Evolutionary conservation across 331 rosid genomes (phyloP), one percentile per base, ranked within the genome.

Genomic region (Dryas integrifolia): DNA sequence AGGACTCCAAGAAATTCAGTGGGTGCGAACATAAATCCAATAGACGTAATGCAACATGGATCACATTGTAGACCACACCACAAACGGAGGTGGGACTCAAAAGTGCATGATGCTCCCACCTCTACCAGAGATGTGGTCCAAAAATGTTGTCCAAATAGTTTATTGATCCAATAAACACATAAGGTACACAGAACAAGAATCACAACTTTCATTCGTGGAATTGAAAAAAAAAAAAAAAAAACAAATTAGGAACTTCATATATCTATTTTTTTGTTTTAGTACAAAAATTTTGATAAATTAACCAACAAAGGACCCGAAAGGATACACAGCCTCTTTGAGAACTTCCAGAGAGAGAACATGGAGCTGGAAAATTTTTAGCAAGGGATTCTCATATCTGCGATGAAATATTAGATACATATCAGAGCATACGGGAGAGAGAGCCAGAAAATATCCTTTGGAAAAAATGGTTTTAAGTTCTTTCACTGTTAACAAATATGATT

Each of bases 281-380:
- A 7, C 56, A 43, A 41, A 76, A 52, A 68, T 63, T 74, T 2
- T 76, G 71, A 59, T 18, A 46, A 74, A 56, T 76, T 65, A 49
- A 74, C 56, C 65, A 79, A 73, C 69, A 51, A 52, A 76, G 49
- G 67, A 77, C 63, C 6, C 70, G 16, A 62, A 83, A 92, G 99
- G 99, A 95, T 95, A 95, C 99, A 92, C 93, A 12, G 99, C 99
- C 80, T 89, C 97, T 86, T 87, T 88, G 74, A 95, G 88, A 65
- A 95, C 99, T 75, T 87, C 96, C 78, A 95, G 83, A 69, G 96
- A 84, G 72, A 91, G 88, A 81, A 88, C 83, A 74, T 92, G 99
- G 65, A 91, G 96, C 76, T 76, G 89, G 80, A 95, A 83, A 65
- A 72, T 72, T 58, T 85, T 83, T 68, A 85, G 80, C 76, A 88